These are phyloP conservation scores for Millerago galiae DNA, from an alignment of 805 yeast species.

Conservation along the genomic window DNA sequence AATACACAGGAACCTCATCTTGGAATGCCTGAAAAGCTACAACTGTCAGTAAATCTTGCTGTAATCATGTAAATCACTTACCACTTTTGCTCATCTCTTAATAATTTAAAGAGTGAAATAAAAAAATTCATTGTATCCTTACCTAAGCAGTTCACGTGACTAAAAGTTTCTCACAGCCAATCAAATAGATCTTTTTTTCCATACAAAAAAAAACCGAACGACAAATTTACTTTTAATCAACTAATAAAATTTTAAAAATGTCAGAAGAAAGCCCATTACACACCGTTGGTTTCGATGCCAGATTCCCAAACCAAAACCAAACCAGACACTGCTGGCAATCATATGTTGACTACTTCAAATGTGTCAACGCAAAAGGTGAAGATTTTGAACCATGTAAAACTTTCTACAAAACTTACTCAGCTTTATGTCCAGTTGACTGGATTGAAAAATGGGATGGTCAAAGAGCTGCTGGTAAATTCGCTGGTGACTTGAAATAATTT, in stretches of 20 bases:
- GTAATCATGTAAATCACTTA: too few relatives aligned
- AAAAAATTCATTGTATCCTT: too few relatives aligned
- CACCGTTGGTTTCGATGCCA: conserved; percentile 78
- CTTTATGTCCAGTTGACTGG: conserved; percentile 84
- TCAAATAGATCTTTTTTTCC: conserved; percentile 5
- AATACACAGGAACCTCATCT: conserved; percentile 14
- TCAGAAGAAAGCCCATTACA: conserved; percentile 38
- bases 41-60: too few relatives aligned
- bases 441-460: conserved; percentile 84
- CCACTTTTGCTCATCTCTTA: conserved; percentile 11
- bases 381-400: conserved; percentile 97
- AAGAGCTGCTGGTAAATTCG: conserved; percentile 57
- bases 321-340: conserved; percentile 98
- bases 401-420: conserved; percentile 83
- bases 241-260: conserved; percentile 9
- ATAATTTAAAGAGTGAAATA: neutral
- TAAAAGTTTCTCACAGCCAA: conserved; percentile 3
- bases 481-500: conserved; percentile 36
- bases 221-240: conserved; percentile 1
- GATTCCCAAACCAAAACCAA: conserved; percentile 97
- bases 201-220: conserved; percentile 8
- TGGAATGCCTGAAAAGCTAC: conserved; percentile 20
- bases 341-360: conserved; percentile 96
- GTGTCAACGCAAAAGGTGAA: conserved; percentile 95
- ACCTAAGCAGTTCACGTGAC: conserved; percentile 5